Evolutionary conservation across 148 eudicot genomes (phyloP).

Genomic region (Chenopodium suecicum): DNA sequence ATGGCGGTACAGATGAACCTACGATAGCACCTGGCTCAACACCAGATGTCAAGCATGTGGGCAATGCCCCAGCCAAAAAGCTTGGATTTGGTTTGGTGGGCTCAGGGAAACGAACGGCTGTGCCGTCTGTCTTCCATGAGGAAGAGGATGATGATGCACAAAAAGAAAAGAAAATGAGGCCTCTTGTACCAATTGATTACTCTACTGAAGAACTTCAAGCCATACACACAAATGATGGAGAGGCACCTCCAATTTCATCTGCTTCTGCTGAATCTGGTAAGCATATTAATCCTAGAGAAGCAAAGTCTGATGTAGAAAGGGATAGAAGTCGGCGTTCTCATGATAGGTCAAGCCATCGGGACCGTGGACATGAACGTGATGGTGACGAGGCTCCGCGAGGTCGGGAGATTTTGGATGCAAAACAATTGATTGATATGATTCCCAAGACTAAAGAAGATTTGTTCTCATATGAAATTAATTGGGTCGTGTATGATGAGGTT

Average conservation of each 20-base stretch:
- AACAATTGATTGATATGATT: conserved; percentile 89
- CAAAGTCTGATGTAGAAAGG: conserved; percentile 56
- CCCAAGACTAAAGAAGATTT: conserved; percentile 97
- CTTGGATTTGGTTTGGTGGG: conserved; percentile 86
- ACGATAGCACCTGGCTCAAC: conserved; percentile 35
- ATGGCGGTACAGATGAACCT: conserved; percentile 58
- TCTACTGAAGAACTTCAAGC: conserved; percentile 87
- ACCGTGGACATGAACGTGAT: conserved; percentile 52
- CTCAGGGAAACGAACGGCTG: conserved; percentile 85
- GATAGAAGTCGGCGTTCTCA: conserved; percentile 70
- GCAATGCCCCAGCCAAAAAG: conserved; percentile 56
- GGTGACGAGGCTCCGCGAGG: conserved; percentile 49
- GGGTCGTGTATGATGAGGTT: conserved; percentile 88
- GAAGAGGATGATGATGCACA: conserved; percentile 94
- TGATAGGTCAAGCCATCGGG: conserved; percentile 73
- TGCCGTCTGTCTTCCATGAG: conserved; percentile 79
- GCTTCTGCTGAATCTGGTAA: conserved; percentile 68
- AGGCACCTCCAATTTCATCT: conserved; percentile 46
- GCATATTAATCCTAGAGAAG: conserved; percentile 65
- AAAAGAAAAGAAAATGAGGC: conserved; percentile 95
- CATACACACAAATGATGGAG: conserved; percentile 43
- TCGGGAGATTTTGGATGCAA: conserved; percentile 79
- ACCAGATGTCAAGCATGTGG: conserved; percentile 42
- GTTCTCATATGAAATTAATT: conserved; percentile 80
- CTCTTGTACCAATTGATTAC: conserved; percentile 94